Evolutionary conservation across 116 monocot genomes (phyloP), one percentile per base, ranked within the genome.

Genomic region (Zostera marina): DNA sequence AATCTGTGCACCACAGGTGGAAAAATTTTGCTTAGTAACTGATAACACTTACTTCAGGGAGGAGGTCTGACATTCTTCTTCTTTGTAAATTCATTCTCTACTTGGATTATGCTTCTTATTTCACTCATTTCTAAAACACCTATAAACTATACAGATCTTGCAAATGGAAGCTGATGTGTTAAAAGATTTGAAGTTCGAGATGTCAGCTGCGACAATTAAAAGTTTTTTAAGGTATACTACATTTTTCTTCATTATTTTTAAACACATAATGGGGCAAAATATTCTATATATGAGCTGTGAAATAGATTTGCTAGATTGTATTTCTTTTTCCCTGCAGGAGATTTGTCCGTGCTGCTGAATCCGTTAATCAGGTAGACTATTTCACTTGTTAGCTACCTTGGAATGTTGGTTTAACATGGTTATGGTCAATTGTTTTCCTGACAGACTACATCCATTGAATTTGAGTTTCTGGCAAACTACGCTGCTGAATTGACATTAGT

Each of bases 11-110:
- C 94, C 89, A 17, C 94, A 96, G 66, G 85, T 96, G 16, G 94
- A 96, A 78, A 89, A 96, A 44, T 88, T 96, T 54, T 96, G 94
- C 59, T 96, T 85, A 19, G 78, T 96, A 61, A 88, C 88, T 22
- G 94, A 88, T 53, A 85, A 94, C 44, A 88, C 94, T 41, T 94
- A 88, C 53, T 73, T 82, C 42, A 85, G 77, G 66, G 94, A 96
- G 42, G 94, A 88, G 85, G 88, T 88, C 1, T 15, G 43, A 3
- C 24, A 16, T 52, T 14, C 1, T 43, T 11, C 11, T 14, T 52
- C 15, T 49, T 20, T 10, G 39, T 12, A 51, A 4, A 1, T 5
- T 5, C 16, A 14, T 8, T 59, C 17, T 9, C 8, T 44, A 38
- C 22, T 57, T 57, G 4, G n/a, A n/a, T n/a, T 24, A 44, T 54